These are phyloP conservation scores for Phytophthora macrochlamydospora DNA, from an alignment of 352 stramenopile species.

Conservation along the genomic window DNA sequence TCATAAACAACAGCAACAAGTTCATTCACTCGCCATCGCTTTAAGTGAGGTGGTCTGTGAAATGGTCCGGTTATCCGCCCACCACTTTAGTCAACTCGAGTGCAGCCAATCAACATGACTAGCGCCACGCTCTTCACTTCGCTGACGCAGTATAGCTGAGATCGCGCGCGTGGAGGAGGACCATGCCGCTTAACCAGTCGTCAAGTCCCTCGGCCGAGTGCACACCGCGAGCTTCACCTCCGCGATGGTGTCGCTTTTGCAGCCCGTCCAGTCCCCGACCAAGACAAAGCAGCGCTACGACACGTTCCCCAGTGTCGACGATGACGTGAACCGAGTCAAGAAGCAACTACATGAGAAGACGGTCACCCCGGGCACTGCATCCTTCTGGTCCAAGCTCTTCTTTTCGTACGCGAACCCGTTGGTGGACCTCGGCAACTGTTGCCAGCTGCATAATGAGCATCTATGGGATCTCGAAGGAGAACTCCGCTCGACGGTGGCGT, in stretches of 20 bases:
- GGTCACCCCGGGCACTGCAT: constrained; percentile 10
- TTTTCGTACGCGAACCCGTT: constrained; percentile 51
- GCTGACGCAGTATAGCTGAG: background rate
- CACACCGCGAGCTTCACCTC: background rate
- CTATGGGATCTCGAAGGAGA: constrained; percentile 40
- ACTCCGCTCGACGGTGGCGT: constrained; percentile 22
- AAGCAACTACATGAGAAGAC: background rate
- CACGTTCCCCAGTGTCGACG: constrained; percentile 15
- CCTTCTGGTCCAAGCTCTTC: constrained; percentile 34
- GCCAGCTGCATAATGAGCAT: constrained; percentile 47
- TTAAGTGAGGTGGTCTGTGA: background rate
- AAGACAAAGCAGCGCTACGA: constrained; percentile 8
- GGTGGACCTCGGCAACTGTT: constrained; percentile 44
- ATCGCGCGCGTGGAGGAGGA: background rate
- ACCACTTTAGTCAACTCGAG: background rate
- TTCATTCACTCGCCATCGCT: background rate
- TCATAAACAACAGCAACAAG: too few species aligned
- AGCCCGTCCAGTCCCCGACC: constrained; percentile 8
- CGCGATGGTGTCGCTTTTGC: constrained; percentile 4
- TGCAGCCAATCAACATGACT: constrained; percentile 1
- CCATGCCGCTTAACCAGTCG: constrained; percentile 1
- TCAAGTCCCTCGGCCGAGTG: background rate
- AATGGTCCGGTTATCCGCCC: background rate
- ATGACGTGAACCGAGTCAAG: constrained; percentile 13
- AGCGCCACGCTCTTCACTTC: constrained; percentile 2